Base-by-base conservation (phyloP, 1,139 yeast genomes). In the Candida frijolesensis region DNA sequence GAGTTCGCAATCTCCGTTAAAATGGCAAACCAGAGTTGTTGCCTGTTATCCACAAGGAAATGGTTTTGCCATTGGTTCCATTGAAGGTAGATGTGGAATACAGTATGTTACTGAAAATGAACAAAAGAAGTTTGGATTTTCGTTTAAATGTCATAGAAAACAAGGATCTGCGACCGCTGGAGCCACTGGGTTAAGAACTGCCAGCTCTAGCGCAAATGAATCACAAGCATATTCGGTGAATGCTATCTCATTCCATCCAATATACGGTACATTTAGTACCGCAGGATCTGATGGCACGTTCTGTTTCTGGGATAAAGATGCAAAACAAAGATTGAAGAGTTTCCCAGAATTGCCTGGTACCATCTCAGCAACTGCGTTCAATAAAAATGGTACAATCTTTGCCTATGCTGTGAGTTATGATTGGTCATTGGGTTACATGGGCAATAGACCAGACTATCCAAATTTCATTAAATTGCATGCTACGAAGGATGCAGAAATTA, bases 81-180 rank as follows among this genome's bases (percentile, higher is more conserved):
- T 94, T 47, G 99, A 94, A 71, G 99, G 99, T 25, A 79, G 99
- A 59, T 91, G 98, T 70, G 96, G 96, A n/a, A 86, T 95, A 60
- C 96, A 91, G 63, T 94, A 92, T 67, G 83, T 94, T 49, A 96
- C 89, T 59, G 97, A 90, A 40, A 78, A 78, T 46, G 89, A 87
- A 61, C 96, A 89, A 62, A 78, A 79, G 51, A 80, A 82, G 60
- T 68, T 70, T 45, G 95, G 94, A 2, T 95, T 94, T 66, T 86
- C 97, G 4, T 95, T 94, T 79, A 89, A 91, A 66, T 95, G 99
- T 68, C 99, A 94, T 66, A 84, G 99, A 56, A 84, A 81, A 56
- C 76, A 67, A 71, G 68, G 66, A 4, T 58, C 63, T 25, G 55
- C 65, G 29, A 54, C 70, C 61, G 71, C 67, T 22, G 69, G 62